phyloP scores from a whole-genome alignment of 1,284 basidiomycete genomes.

The Crepidotus sp. region DNA sequence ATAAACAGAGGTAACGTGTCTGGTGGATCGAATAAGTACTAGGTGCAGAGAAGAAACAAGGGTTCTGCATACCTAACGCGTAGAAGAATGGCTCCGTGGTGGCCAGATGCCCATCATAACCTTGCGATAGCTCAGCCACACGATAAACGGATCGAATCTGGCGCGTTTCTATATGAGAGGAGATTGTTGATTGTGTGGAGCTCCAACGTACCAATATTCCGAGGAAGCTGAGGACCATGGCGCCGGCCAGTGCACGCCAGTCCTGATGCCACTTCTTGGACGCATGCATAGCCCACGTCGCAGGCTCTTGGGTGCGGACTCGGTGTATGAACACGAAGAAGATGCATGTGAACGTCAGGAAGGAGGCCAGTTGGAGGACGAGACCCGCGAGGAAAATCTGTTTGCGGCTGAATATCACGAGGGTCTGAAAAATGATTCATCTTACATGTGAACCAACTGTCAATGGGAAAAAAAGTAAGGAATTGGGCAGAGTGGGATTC shows the following conservation, averaged over 20 bases:
- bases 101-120: slow-evolving; percentile 51
- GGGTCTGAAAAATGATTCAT: neutral
- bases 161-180: neutral
- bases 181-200: too few relatives aligned
- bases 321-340: slow-evolving; percentile 51
- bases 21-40: neutral
- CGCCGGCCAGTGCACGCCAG: slow-evolving; percentile 51
- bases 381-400: slow-evolving; percentile 61
- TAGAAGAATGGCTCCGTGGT: slow-evolving; percentile 60
- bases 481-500: slow-evolving; percentile 5
- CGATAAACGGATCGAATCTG: slow-evolving; percentile 64
- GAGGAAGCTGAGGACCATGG: slow-evolving; percentile 51
- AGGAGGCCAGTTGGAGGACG: slow-evolving; percentile 54
- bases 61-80: slow-evolving; percentile 27
- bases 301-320: slow-evolving; percentile 37
- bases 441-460: slow-evolving; percentile 15
- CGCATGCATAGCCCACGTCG: slow-evolving; percentile 36
- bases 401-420: slow-evolving; percentile 15
- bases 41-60: neutral
- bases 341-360: slow-evolving; percentile 51
- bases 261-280: slow-evolving; percentile 42
- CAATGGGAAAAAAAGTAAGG: slow-evolving; percentile 2
- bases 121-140: slow-evolving; percentile 58
- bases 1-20: slow-evolving; percentile 61
- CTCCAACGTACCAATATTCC: slow-evolving; percentile 47